Evolutionary conservation across 2,329 filamentous ascomycete species (phyloP).

Genomic region (Sclerotinia sclerotiorum): DNA sequence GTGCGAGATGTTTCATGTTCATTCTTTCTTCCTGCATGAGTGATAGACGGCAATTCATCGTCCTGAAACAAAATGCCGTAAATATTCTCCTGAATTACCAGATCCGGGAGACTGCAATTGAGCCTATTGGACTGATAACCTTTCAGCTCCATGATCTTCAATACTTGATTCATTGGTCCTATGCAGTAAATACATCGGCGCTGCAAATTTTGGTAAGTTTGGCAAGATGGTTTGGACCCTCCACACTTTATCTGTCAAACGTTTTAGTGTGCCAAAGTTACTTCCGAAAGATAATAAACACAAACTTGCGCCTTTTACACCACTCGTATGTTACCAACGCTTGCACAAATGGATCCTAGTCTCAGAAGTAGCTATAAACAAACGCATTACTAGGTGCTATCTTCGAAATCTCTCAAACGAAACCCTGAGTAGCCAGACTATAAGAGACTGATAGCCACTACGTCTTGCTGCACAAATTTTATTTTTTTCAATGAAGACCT

Average conservation of each 20-base stretch:
- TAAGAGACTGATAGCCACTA: neutral
- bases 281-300: neutral
- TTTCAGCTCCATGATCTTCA: neutral
- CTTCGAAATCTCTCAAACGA: neutral
- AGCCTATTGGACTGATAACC: neutral
- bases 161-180: neutral
- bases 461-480: neutral
- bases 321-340: neutral
- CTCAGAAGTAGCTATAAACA: neutral
- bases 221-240: neutral
- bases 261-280: neutral
- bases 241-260: neutral
- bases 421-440: neutral
- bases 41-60: neutral
- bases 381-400: neutral
- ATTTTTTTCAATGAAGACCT: neutral
- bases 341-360: neutral
- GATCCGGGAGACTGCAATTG: neutral
- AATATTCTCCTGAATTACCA: neutral
- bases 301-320: neutral
- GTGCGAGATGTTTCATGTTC: slow-evolving; percentile 67
- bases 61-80: neutral
- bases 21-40: neutral
- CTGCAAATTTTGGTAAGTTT: neutral
- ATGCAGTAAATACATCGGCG: neutral